A percentile compares a stretch with the other conserved stretches of the same genome.
Evolutionary conservation across 1,284 basidiomycete genomes (phyloP).

Genomic region (Uromyces viciae-fabae): DNA sequence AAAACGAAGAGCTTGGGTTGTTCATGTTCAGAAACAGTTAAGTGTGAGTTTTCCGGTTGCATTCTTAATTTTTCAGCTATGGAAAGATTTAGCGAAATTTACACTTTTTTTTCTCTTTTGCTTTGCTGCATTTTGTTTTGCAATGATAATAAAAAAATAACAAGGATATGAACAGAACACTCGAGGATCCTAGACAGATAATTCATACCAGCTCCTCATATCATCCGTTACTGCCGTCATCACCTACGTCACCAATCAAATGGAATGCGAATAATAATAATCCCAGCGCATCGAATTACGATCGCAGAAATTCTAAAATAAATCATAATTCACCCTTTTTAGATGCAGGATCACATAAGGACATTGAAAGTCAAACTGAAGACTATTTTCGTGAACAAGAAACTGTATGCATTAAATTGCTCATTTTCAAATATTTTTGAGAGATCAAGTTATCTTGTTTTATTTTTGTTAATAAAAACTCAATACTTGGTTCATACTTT

Average conservation of each 20-base stretch:
- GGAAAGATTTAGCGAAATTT: not conserved
- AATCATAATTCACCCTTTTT: not conserved
- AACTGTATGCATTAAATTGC: not conserved
- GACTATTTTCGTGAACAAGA: conserved; percentile 26
- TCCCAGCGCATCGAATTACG: not conserved
- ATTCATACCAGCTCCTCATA: not conserved
- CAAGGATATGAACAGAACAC: not conserved
- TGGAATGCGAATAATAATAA: not conserved
- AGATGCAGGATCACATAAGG: not conserved
- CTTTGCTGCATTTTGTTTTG: not conserved
- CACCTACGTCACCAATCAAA: not conserved
- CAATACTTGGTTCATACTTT: no score
- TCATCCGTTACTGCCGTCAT: conserved; percentile 8
- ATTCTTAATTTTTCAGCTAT: not conserved
- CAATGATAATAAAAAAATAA: not conserved
- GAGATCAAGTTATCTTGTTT: no score
- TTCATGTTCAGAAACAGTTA: not conserved
- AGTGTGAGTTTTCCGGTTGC: not conserved
- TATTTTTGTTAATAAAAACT: no score
- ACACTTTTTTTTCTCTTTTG: not conserved
- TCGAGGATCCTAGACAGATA: not conserved
- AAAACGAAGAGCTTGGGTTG: conserved; percentile 22
- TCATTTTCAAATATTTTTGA: not conserved
- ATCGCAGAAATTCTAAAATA: not conserved
- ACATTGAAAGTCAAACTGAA: not conserved